Evolutionary conservation across 805 yeast genomes (phyloP), one percentile per base, ranked within the genome.

Genomic region (Candida tibetensis): DNA sequence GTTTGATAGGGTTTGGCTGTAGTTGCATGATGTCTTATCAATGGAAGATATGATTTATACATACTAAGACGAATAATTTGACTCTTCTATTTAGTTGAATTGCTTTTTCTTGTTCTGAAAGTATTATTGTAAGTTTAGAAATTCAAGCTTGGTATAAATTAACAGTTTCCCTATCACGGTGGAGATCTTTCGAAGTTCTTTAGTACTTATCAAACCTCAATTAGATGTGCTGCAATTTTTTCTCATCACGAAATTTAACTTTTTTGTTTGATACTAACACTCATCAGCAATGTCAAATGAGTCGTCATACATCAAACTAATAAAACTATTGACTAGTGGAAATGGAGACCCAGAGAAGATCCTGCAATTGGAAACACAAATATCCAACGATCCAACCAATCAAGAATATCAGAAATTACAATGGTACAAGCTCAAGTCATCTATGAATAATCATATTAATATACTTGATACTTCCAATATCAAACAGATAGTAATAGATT

Each of bases 381-480:
- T 21, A 7, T 10, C 25, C 25, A 21, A 21, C 10, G 25, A 21
- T 10, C 7, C 25, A 7, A 10, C 7, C 25, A 21, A 10, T 10
- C 9, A 21, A 21, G 7, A 15, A 58, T 40, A 4, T 66, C 72
- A 43, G 53, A 53, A 42, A 57, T 12, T 31, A 10, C 40, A 32
- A 21, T 46, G 49, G 49, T 8, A 26, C 14, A 16, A 14, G 6
- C 42, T 45, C 17, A 39, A 32, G 27, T 8, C 16, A 14, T 9
- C 31, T 7, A 45, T 46, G 18, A 72, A 76, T 32, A 69, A 73
- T 1, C 55, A 67, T 6, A 53, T 85, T 14, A 73, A 74, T 45
- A 68, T 64, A 34, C 69, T 74, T 2, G 69, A 67, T 40, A 55
- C 52, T 4, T 45, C 57, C 2, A 82, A 82, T 44, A 54, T 86